Percentiles rank a stretch among this genome's conserved stretches.
Conservation (phyloP, 805 yeast species). For the Brettanomyces anomalus region DNA sequence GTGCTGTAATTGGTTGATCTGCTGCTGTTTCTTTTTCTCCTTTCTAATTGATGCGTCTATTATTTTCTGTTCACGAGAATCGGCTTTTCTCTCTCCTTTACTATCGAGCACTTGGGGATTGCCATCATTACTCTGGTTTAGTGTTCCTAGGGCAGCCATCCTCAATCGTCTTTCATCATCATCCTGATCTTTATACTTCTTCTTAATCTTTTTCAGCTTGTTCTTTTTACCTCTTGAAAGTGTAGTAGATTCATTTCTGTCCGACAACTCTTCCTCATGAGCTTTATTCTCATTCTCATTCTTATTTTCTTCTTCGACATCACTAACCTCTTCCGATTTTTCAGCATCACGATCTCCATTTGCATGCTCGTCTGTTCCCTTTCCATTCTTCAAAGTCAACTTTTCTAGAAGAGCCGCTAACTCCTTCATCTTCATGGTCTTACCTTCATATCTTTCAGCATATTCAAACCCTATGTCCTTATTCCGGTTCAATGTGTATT, state of each 20-base stretch:
- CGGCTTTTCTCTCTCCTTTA: constrained; percentile 4
- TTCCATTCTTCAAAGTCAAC: constrained; percentile 10
- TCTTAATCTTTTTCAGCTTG: constrained; percentile 71
- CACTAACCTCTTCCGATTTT: constrained; percentile 1
- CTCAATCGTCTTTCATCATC: constrained; percentile 72
- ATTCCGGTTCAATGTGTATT: constrained; percentile 16
- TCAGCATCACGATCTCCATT: constrained; percentile 11
- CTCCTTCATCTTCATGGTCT: constrained; percentile 19
- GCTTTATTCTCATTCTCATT: constrained; percentile 26
- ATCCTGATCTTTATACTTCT: constrained; percentile 85
- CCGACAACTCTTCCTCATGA: neutral
- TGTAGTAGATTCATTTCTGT: no score
- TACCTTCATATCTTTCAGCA: constrained; percentile 20
- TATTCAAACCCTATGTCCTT: constrained; percentile 22
- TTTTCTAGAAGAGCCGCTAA: constrained; percentile 22
- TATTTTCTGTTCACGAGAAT: neutral
- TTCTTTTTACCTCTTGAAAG: constrained; percentile 72
- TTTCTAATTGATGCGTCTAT: constrained; percentile 9
- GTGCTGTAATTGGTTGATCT: constrained; percentile 22
- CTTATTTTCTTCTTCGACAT: constrained; percentile 8
- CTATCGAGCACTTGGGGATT: constrained; percentile 3
- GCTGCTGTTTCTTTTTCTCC: constrained; percentile 21
- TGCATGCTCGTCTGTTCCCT: constrained; percentile 7
- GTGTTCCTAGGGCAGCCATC: constrained; percentile 77
- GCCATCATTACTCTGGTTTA: constrained; percentile 42